phyloP scores from a whole-genome alignment of 441 rosid species.

The Populus trichocarpa region DNA sequence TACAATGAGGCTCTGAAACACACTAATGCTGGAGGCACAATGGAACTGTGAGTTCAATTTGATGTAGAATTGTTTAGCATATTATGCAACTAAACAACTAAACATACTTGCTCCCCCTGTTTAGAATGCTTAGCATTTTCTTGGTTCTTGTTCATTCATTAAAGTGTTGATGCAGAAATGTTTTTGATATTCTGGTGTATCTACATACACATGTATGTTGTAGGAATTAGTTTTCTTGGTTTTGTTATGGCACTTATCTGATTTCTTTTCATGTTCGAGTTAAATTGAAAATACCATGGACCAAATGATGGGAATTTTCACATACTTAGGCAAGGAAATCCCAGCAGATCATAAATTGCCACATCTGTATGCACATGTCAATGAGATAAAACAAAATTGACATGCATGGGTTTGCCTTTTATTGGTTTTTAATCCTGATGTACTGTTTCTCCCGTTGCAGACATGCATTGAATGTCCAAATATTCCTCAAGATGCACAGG shows the following conservation, averaged over 20 bases:
- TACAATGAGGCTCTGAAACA: conserved; percentile 90
- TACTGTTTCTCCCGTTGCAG: conserved; percentile 30
- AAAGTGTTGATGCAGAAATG: neutral
- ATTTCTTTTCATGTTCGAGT: neutral
- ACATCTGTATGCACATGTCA: neutral
- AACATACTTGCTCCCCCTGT: neutral
- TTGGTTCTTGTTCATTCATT: neutral
- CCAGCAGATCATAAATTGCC: neutral
- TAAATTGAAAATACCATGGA: no score
- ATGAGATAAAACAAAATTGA: neutral
- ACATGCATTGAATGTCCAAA: conserved; percentile 58
- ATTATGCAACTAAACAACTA: neutral
- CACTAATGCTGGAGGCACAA: conserved; percentile 87
- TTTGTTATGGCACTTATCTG: neutral
- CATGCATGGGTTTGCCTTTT: neutral
- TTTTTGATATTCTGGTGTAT: neutral
- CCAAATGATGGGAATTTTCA: neutral
- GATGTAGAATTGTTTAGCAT: neutral
- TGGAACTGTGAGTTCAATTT: conserved; percentile 75
- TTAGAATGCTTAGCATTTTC: neutral
- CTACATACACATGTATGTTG: no score
- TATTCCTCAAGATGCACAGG: conserved; percentile 35
- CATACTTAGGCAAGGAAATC: neutral
- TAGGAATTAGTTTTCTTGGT: no score
- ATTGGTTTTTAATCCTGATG: neutral